Evolutionary conservation across 2,329 filamentous ascomycete species (phyloP).

Genomic region (Talaromyces rugulosus): DNA sequence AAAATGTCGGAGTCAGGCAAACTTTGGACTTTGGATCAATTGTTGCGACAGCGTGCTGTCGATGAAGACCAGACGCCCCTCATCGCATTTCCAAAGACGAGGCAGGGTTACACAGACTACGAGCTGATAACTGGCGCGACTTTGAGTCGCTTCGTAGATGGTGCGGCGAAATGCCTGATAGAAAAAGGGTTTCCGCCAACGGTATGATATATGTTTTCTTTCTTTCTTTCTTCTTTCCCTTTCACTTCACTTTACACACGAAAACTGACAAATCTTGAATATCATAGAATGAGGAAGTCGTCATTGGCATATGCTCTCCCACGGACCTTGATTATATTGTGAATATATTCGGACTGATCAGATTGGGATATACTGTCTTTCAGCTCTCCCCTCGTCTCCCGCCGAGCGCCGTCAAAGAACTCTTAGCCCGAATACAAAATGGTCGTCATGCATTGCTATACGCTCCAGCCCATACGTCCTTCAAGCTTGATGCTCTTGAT

Average conservation of each 20-base stretch:
- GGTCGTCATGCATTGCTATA: background rate
- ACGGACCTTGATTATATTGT: constrained; percentile 1
- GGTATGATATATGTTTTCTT: background rate
- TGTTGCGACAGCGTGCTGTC: constrained; percentile 4
- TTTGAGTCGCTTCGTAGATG: constrained; percentile 4
- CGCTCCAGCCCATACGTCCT: background rate
- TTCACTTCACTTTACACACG: background rate
- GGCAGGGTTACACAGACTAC: background rate
- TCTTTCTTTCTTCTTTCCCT: background rate
- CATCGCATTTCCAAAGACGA: constrained; percentile 3
- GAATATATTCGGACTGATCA: background rate
- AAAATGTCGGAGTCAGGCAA: constrained; percentile 4
- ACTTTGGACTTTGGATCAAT: constrained; percentile 4
- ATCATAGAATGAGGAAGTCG: constrained; percentile 1
- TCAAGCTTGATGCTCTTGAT: background rate
- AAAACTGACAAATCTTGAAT: constrained; percentile 1
- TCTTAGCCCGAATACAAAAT: background rate
- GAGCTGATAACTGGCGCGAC: constrained; percentile 1
- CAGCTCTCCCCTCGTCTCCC: background rate
- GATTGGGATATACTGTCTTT: constrained; percentile 2
- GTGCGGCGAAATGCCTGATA: constrained; percentile 3
- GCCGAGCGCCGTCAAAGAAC: background rate
- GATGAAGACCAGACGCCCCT: constrained; percentile 6
- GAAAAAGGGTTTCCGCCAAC: constrained; percentile 1
- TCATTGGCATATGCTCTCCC: background rate